These are phyloP conservation scores for Xylaria sp. DNA, from an alignment of 2,329 filamentous ascomycete species.

Conservation along the genomic window DNA sequence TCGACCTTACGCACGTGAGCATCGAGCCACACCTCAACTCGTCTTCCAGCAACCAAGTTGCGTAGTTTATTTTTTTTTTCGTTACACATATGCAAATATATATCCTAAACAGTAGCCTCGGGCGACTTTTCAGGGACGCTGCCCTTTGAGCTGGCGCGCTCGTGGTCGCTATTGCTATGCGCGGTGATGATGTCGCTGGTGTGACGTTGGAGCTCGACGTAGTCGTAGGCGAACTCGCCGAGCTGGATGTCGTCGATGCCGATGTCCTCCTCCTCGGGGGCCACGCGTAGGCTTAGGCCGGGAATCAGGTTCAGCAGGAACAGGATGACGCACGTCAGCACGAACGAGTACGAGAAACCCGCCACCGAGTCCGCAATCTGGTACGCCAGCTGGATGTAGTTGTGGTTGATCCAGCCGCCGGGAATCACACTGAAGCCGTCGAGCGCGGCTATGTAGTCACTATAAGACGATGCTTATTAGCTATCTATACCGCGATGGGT, in stretches of 20 bases:
- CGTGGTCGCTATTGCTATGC: constrained; percentile 26
- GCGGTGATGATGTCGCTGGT: constrained; percentile 57
- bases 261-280: constrained; percentile 73
- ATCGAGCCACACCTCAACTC: constrained; percentile 13
- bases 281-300: constrained; percentile 74
- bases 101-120: constrained; percentile 35
- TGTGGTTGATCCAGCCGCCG: constrained; percentile 76
- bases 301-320: constrained; percentile 77
- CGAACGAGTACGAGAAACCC: constrained; percentile 73
- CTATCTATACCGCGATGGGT: too few relatives aligned
- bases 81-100: background rate
- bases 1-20: constrained; percentile 16
- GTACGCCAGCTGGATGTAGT: constrained; percentile 77
- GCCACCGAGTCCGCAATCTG: constrained; percentile 76
- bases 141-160: constrained; percentile 43
- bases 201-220: constrained; percentile 76
- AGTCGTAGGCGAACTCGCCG: constrained; percentile 86
- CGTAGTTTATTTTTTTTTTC: background rate
- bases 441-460: constrained; percentile 76
- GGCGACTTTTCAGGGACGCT: constrained; percentile 45
- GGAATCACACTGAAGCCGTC: constrained; percentile 70
- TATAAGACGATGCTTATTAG: constrained; percentile 44
- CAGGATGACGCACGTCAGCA: constrained; percentile 74
- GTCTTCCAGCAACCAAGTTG: background rate
- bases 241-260: constrained; percentile 80